phyloP scores from a whole-genome alignment of 805 yeast genomes.

The Kregervanrija delftensis region DNA sequence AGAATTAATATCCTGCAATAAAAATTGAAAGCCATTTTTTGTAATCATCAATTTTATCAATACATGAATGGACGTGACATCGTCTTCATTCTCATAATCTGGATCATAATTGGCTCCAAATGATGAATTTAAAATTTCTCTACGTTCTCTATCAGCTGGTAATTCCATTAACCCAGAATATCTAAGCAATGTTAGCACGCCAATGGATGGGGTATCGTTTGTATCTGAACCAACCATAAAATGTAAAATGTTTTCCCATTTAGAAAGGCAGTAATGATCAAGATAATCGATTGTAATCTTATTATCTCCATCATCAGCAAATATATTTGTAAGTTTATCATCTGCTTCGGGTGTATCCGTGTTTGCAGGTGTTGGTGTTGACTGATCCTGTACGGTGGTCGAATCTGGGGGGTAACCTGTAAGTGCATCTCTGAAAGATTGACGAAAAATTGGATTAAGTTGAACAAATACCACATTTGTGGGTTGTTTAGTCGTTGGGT shows the following conservation, averaged over 20 bases:
- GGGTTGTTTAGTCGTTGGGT: slow-evolving; percentile 29
- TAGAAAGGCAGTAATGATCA: slow-evolving; percentile 72
- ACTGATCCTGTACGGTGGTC: slow-evolving; percentile 27
- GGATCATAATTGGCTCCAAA: slow-evolving; percentile 15
- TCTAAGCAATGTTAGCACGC: slow-evolving; percentile 67
- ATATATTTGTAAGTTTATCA: slow-evolving; percentile 2
- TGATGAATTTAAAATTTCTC: slow-evolving; percentile 14
- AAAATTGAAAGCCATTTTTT: slow-evolving; percentile 87
- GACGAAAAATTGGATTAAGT: slow-evolving; percentile 67
- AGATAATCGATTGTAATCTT: slow-evolving; percentile 58
- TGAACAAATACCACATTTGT: slow-evolving; percentile 31
- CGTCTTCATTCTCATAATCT: slow-evolving; percentile 14
- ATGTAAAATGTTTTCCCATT: slow-evolving; percentile 94
- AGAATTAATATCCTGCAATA: slow-evolving; percentile 85
- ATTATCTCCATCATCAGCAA: slow-evolving; percentile 62
- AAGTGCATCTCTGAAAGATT: slow-evolving; percentile 71
- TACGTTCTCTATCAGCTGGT: slow-evolving; percentile 23
- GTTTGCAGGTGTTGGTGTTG: slow-evolving; percentile 2
- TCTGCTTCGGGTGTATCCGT: slow-evolving; percentile 4
- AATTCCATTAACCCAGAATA: slow-evolving; percentile 89
- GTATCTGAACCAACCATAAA: slow-evolving; percentile 94
- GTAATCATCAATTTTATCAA: slow-evolving; percentile 58
- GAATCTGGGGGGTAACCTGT: slow-evolving; percentile 46
- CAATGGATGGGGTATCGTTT: slow-evolving; percentile 63
- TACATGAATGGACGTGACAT: slow-evolving; percentile 12